Evolutionary conservation across 306 rosid species (phyloP).

Genomic region (Rosa rugosa): DNA sequence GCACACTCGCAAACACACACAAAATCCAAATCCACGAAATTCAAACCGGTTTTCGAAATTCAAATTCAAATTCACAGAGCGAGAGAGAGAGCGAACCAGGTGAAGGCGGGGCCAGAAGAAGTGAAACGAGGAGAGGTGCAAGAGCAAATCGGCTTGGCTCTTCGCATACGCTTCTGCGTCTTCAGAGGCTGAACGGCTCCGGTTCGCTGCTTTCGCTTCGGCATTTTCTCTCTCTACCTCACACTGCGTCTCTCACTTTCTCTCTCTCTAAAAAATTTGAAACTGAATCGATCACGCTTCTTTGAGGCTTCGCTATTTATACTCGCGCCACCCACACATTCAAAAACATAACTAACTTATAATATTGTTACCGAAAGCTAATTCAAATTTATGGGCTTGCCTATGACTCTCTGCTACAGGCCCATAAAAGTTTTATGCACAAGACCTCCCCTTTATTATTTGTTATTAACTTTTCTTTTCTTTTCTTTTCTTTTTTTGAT

Average conservation of each 20-base stretch:
- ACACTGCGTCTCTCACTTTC: conserved; percentile 3
- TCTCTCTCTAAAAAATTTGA: neutral
- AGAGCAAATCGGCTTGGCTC: conserved; percentile 63
- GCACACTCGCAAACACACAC: neutral
- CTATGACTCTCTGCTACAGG: neutral
- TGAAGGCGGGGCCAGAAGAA: conserved; percentile 57
- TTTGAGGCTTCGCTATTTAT: neutral
- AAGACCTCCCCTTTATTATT: neutral
- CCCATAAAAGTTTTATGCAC: neutral
- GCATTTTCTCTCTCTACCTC: conserved; percentile 25
- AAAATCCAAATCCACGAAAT: neutral
- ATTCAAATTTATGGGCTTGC: conserved; percentile 11
- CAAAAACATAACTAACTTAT: neutral
- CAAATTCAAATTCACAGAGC: neutral
- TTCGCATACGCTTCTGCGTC: conserved; percentile 54
- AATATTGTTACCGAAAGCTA: neutral
- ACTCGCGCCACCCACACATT: conserved; percentile 17
- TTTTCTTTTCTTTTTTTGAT: neutral
- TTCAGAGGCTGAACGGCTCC: conserved; percentile 26
- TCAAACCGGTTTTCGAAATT: neutral
- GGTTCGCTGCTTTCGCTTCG: conserved; percentile 47
- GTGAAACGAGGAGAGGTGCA: conserved; percentile 75
- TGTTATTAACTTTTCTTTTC: neutral
- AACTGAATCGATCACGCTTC: conserved; percentile 3
- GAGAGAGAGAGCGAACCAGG: conserved; percentile 41